phyloP scores from a whole-genome alignment of 1,284 basidiomycete genomes.

The Trametes sp. region DNA sequence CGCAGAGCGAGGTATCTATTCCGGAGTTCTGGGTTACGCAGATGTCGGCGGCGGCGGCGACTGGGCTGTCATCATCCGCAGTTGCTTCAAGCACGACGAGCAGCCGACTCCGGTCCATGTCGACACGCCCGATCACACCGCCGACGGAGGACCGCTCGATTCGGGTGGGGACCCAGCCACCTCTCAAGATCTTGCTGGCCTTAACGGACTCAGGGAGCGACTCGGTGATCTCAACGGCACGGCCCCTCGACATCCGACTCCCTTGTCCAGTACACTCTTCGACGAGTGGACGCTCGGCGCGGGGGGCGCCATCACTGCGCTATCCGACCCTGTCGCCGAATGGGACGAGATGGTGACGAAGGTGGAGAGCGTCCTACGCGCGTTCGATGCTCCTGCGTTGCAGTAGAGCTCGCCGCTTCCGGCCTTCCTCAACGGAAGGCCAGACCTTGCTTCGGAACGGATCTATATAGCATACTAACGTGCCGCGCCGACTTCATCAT shows the following conservation, averaged over 20 bases:
- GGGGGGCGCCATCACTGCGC: slow-evolving; percentile 95
- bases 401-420: background rate
- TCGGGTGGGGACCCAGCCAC: background rate
- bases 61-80: slow-evolving; percentile 96
- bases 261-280: background rate
- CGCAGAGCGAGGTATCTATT: slow-evolving; percentile 82
- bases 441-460: background rate
- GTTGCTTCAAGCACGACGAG: slow-evolving; percentile 81
- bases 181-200: background rate
- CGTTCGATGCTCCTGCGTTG: slow-evolving; percentile 49
- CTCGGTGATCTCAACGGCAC: background rate
- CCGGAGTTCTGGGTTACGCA: slow-evolving; percentile 95
- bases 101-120: background rate
- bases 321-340: slow-evolving; percentile 87
- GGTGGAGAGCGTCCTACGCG: slow-evolving; percentile 72
- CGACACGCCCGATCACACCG: background rate
- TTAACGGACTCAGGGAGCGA: background rate
- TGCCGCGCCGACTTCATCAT: slow-evolving; percentile 23
- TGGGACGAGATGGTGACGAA: slow-evolving; percentile 96
- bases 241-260: background rate
- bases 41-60: slow-evolving; percentile 90
- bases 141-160: background rate
- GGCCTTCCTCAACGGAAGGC: slow-evolving; percentile 3
- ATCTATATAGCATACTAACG: background rate
- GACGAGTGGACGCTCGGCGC: slow-evolving; percentile 86